Conservation (phyloP, 495 filamentous ascomycete genomes). For the Penicillium paradoxum region DNA sequence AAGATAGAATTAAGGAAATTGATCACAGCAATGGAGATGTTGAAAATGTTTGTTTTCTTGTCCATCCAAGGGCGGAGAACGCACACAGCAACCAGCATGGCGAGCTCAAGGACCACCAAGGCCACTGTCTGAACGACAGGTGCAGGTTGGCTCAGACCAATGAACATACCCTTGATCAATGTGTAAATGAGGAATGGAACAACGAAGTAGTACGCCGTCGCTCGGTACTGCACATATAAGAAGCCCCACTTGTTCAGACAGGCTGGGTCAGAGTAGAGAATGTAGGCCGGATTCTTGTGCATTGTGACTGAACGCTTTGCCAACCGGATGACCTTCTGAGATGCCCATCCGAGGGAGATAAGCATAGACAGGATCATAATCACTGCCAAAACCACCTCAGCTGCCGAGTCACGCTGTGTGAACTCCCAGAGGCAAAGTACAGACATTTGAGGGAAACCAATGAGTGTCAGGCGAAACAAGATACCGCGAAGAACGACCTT, state of each 20-base stretch:
- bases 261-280: conserved; percentile 90
- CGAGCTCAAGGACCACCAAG: conserved; percentile 79
- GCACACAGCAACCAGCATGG: conserved; percentile 69
- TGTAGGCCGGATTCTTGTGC: conserved; percentile 96
- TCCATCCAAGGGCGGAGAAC: conserved; percentile 96
- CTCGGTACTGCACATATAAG: conserved; percentile 94
- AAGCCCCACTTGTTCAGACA: conserved; percentile 98
- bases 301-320: conserved; percentile 82
- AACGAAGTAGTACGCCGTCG: conserved; percentile 95
- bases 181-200: conserved; percentile 76
- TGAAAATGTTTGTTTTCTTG: conserved; percentile 97
- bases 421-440: conserved; percentile 95
- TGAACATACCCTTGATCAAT: conserved; percentile 84
- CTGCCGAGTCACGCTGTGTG: conserved; percentile 77
- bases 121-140: conserved; percentile 81
- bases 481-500: conserved; percentile 84
- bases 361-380: conserved; percentile 85
- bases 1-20: conserved; percentile 92
- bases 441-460: conserved; percentile 90
- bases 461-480: conserved; percentile 81
- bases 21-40: conserved; percentile 83
- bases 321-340: conserved; percentile 82
- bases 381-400: conserved; percentile 80
- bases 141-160: conserved; percentile 71
- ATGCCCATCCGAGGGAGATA: conserved; percentile 76